Evolutionary conservation across 768 basidiomycete genomes (phyloP).

Genomic region (Psilocybe subaeruginosa): DNA sequence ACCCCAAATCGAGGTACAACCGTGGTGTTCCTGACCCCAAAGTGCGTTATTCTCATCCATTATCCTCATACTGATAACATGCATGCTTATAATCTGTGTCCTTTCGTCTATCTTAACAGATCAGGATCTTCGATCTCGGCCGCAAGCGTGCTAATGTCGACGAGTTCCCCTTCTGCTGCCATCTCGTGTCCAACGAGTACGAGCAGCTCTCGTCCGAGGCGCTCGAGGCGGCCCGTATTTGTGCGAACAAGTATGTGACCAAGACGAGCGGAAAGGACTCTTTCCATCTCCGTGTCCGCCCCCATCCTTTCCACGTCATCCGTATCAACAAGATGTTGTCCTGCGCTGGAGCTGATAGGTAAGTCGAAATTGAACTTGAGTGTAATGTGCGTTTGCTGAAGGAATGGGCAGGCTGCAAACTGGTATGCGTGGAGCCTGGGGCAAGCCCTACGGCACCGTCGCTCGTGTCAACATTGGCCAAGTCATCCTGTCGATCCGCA

Average conservation of each 20-base stretch:
- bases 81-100: neutral
- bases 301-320: conserved; percentile 98
- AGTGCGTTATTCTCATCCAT: conserved; percentile 40
- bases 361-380: conserved; percentile 25
- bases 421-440: conserved; percentile 99
- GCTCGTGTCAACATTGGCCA: conserved; percentile 98
- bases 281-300: conserved; percentile 96
- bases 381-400: neutral
- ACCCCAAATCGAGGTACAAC: conserved; percentile 94
- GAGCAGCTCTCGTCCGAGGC: conserved; percentile 96
- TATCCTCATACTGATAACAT: neutral
- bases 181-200: conserved; percentile 97
- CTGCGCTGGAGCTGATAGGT: conserved; percentile 99
- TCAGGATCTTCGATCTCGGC: conserved; percentile 94
- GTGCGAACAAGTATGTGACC: conserved; percentile 99
- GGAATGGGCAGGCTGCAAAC: conserved; percentile 73
- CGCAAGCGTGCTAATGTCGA: conserved; percentile 96
- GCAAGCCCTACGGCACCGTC: conserved; percentile 96
- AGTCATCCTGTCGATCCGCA: conserved; percentile 86
- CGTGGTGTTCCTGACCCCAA: conserved; percentile 98
- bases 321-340: conserved; percentile 99
- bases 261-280: conserved; percentile 98
- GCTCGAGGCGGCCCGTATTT: conserved; percentile 97
- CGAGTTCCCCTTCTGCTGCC: conserved; percentile 97
- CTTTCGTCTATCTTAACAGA: conserved; percentile 48